Conservation (phyloP, 2,329 filamentous ascomycete genomes). For the Stagonosporopsis vannaccii region DNA sequence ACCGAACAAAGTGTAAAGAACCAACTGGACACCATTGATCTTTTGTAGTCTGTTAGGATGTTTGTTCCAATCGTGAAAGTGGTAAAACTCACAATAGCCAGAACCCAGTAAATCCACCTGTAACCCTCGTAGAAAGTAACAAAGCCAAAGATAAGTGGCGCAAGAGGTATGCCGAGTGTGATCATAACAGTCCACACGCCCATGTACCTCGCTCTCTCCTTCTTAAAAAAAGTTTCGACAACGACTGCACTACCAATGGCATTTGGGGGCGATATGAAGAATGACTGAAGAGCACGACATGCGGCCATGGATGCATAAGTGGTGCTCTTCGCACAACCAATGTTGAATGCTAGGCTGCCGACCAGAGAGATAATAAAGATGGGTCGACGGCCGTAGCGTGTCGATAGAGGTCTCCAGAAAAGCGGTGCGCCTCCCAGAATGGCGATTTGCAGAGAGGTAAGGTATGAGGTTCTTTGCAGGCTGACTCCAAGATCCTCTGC, state of each 20-base stretch:
- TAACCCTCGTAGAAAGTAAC: conserved; percentile 62
- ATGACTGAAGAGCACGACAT: conserved; percentile 61
- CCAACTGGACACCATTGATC: conserved; percentile 64
- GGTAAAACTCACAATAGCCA: conserved; percentile 58
- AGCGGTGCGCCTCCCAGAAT: conserved; percentile 62
- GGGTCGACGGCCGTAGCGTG: conserved; percentile 62
- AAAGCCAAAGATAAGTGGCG: conserved; percentile 53
- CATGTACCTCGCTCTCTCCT: conserved; percentile 62
- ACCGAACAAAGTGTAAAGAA: conserved; percentile 61
- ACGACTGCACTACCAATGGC: conserved; percentile 66
- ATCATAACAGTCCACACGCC: conserved; percentile 65
- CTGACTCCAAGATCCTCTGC: conserved; percentile 58
- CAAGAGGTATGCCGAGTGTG: conserved; percentile 57
- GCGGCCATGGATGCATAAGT: conserved; percentile 59
- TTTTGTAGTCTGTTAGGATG: conserved; percentile 26
- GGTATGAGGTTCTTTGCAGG: conserved; percentile 60
- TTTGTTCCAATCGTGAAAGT: background rate
- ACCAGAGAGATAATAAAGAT: conserved; percentile 62
- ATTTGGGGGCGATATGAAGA: conserved; percentile 64
- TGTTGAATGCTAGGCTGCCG: conserved; percentile 58
- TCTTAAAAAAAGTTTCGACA: conserved; percentile 65
- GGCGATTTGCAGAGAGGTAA: conserved; percentile 64
- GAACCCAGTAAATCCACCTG: conserved; percentile 66
- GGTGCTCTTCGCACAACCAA: conserved; percentile 61
- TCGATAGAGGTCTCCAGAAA: conserved; percentile 64